Evolutionary conservation across 1,284 basidiomycete genomes (phyloP), one percentile per base, ranked within the genome.

Genomic region (Cryptococcus sp.): DNA sequence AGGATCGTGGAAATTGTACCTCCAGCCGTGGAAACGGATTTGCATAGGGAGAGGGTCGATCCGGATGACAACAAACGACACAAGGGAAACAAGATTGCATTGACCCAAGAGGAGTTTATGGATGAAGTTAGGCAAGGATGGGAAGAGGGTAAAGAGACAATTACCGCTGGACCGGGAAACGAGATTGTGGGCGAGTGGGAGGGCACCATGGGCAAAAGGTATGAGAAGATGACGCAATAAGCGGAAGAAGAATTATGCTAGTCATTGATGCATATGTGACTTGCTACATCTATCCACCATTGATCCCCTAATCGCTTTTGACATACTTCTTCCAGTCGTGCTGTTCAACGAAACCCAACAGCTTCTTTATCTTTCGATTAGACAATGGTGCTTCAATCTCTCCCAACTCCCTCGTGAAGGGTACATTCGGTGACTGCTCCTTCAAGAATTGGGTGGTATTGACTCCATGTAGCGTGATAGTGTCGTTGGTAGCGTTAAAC

Each of bases 401-500:
- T 7, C 52, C 62, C 61, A 69, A 46, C 51, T 66, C 57, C 25
- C 64, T 53, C 2, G 60, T 63, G 54, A 65, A 55, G 52, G 59
- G 55, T 46, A 58, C 50, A 39, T 62, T 56, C 1, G 60, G 60
- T 39, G 52, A 57, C 31, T 61, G 57, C 43, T 53, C 56, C 45
- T 47, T 42, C 43, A 69, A 49, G 25, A 66, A 60, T 22, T 66
- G 60, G 41, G 49, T 47, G 2, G 64, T 64, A 3, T 61, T 62
- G 45, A 55, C 54, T 7, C 48, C 43, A 9, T 47, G 45, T 18
- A 64, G 45, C 0, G 63, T 63, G 42, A 63, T 59, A 16, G 61
- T 62, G 41, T 62, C 55, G 54, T 69, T 69, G 11, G 67, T 69
- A 5, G 65, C 65, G 52, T 69, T 69, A 59, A 69, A 69, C 9